Percentiles rank a stretch among this genome's conserved stretches.
Conservation (phyloP, 2,329 filamentous ascomycete genomes). For the Triangularia verruculosa region DNA sequence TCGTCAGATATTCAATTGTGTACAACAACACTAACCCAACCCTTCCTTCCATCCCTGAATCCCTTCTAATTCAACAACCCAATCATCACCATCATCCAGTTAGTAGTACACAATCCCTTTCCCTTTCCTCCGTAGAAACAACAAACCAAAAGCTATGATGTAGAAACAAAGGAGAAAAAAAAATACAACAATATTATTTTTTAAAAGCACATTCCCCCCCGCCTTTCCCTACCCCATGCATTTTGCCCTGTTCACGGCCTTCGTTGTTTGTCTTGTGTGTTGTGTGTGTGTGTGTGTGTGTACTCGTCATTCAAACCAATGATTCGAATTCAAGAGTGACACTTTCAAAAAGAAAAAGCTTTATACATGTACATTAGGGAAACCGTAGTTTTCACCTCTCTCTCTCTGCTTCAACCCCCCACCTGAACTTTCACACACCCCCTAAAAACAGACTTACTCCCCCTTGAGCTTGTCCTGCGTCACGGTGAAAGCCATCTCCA, state of each 20-base stretch:
- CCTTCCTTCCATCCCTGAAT: neutral
- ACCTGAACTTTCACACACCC: neutral
- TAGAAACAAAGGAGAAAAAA: neutral
- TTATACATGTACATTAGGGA: neutral
- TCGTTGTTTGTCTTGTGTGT: too few species aligned
- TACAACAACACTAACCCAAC: neutral
- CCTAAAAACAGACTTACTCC: constrained; percentile 43
- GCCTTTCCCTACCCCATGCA: neutral
- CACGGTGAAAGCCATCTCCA: constrained; percentile 63
- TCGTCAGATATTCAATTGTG: neutral
- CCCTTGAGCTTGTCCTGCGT: constrained; percentile 69
- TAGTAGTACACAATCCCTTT: neutral
- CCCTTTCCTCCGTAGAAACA: neutral
- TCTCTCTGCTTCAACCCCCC: too few species aligned
- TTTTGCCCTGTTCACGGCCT: too few species aligned
- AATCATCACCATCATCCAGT: too few species aligned
- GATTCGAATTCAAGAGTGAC: neutral
- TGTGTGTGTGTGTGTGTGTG: neutral
- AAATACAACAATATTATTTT: neutral
- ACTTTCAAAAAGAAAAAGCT: neutral
- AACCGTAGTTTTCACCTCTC: neutral
- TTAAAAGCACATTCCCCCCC: neutral
- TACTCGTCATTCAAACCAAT: neutral
- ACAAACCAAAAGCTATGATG: neutral
- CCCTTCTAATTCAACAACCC: neutral